Conservation (phyloP, 2,329 filamentous ascomycete genomes). For the Ascochyta koolunga region DNA sequence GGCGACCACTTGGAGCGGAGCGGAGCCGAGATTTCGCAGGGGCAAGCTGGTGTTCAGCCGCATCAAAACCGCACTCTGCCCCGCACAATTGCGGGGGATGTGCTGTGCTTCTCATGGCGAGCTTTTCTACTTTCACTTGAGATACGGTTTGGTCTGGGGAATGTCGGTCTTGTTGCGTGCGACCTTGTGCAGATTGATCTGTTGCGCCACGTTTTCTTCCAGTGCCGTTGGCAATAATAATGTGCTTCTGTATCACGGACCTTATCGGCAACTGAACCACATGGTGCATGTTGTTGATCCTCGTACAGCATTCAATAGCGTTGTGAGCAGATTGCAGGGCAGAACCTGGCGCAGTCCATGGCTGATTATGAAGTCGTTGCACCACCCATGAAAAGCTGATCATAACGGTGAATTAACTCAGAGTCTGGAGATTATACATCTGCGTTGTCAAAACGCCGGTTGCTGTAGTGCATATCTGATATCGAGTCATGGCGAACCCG, state of each 20-base stretch:
- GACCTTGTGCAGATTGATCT: too few relatives aligned
- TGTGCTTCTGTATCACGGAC: background rate
- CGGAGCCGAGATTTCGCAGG: too few relatives aligned
- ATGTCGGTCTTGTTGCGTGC: too few relatives aligned
- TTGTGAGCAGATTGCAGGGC: background rate
- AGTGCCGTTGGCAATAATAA: too few relatives aligned
- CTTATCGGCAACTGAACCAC: background rate
- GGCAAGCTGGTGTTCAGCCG: too few relatives aligned
- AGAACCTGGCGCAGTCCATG: background rate
- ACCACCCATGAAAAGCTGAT: background rate
- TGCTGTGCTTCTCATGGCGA: too few relatives aligned
- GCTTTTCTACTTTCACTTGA: too few relatives aligned
- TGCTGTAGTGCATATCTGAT: background rate
- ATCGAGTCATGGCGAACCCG: constrained; percentile 1
- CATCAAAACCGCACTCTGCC: too few relatives aligned
- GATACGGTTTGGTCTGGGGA: too few relatives aligned
- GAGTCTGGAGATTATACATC: background rate
- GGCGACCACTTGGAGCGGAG: too few relatives aligned
- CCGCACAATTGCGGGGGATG: too few relatives aligned
- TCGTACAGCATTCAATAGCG: background rate
- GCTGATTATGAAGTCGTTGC: background rate
- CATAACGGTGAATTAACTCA: background rate
- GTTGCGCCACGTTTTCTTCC: background rate
- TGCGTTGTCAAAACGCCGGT: constrained; percentile 2
- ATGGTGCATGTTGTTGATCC: background rate